Evolutionary conservation across 2,329 filamentous ascomycete species (phyloP).

Genomic region (Venturia aucupariae): DNA sequence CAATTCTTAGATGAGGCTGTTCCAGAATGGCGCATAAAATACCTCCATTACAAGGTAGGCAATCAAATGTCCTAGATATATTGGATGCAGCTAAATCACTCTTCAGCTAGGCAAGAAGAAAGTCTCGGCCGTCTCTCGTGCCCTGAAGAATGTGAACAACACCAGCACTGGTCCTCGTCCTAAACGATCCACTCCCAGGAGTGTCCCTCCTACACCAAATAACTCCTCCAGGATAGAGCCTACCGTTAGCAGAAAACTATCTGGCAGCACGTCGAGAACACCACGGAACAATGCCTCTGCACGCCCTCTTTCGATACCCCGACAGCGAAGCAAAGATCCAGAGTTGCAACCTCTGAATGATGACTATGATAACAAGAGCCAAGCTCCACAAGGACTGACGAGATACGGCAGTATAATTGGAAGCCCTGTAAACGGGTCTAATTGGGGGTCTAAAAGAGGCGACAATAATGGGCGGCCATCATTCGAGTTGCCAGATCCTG

Average conservation of each 20-base stretch:
- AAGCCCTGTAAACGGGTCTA: conserved; percentile 31
- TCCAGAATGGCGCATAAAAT: conserved; percentile 91
- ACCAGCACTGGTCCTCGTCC: conserved; percentile 1
- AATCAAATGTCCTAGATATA: conserved; percentile 14
- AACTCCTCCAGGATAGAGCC: neutral
- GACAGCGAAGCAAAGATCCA: conserved; percentile 1
- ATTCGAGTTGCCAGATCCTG: conserved; percentile 54
- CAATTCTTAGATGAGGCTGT: conserved; percentile 72
- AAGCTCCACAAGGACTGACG: conserved; percentile 25
- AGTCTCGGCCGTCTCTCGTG: conserved; percentile 70
- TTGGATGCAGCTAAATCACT: conserved; percentile 1
- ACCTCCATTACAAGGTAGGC: conserved; percentile 82
- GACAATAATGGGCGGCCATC: conserved; percentile 33
- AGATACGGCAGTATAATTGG: conserved; percentile 57
- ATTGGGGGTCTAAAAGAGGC: conserved; percentile 15
- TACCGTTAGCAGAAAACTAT: neutral
- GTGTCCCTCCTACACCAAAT: neutral
- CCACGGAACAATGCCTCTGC: neutral
- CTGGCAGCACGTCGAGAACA: neutral
- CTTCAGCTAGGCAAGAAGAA: conserved; percentile 71
- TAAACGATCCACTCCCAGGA: neutral
- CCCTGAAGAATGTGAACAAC: conserved; percentile 49
- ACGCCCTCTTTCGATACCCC: neutral
- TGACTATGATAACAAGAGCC: conserved; percentile 2
- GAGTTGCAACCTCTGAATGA: conserved; percentile 7